These are phyloP conservation scores for Aspergillus sp. DNA, from an alignment of 2,329 filamentous ascomycete genomes.

Conservation along the genomic window DNA sequence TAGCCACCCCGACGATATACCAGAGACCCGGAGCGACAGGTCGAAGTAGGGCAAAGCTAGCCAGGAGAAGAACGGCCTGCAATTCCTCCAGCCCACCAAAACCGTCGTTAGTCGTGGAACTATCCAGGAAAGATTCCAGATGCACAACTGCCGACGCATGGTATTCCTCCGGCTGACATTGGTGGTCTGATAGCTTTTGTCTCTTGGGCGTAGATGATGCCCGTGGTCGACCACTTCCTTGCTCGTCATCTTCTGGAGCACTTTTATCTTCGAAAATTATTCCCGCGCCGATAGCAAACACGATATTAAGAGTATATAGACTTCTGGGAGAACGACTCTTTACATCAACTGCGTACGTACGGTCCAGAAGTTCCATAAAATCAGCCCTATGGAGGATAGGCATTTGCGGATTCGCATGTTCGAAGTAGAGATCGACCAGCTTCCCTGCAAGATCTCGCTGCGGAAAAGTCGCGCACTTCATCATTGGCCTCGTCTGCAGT, in stretches of 20 bases:
- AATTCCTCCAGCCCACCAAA: slow-evolving; percentile 86
- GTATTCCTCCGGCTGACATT: slow-evolving; percentile 84
- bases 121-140: slow-evolving; percentile 73
- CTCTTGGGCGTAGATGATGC: slow-evolving; percentile 34
- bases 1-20: slow-evolving; percentile 95
- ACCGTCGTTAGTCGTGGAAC: slow-evolving; percentile 55
- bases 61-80: slow-evolving; percentile 84
- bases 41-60: slow-evolving; percentile 82
- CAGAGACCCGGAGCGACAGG: slow-evolving; percentile 90
- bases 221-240: slow-evolving; percentile 17
- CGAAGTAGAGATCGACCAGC: slow-evolving; percentile 80
- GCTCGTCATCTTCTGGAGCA: slow-evolving; percentile 20
- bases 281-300: slow-evolving; percentile 90
- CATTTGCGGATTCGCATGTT: slow-evolving; percentile 93
- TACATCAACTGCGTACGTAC: slow-evolving; percentile 64
- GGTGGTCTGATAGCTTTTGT: slow-evolving; percentile 52
- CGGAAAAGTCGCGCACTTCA: slow-evolving; percentile 79
- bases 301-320: slow-evolving; percentile 92
- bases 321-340: slow-evolving; percentile 66
- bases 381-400: slow-evolving; percentile 83
- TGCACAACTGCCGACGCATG: slow-evolving; percentile 92
- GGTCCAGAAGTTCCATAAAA: slow-evolving; percentile 82
- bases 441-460: slow-evolving; percentile 64
- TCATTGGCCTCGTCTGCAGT: slow-evolving; percentile 82
- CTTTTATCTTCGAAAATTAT: slow-evolving; percentile 65